Conservation (phyloP, 306 rosid species). For the Canavalia gladiata region DNA sequence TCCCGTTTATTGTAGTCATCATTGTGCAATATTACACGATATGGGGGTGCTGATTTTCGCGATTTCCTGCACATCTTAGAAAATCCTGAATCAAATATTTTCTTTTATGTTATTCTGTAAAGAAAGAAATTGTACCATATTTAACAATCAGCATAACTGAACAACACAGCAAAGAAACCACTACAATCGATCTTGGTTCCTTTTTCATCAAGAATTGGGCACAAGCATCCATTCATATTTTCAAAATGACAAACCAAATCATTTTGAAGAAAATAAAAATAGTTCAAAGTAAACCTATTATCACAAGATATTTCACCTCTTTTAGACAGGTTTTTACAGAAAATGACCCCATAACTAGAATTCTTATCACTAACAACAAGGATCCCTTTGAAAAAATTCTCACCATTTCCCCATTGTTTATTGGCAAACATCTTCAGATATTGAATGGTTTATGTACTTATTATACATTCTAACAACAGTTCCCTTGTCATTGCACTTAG, state of each 20-base stretch:
- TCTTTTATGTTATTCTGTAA: conserved; percentile 4
- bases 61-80: conserved; percentile 72
- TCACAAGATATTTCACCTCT: conserved; percentile 27
- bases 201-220: conserved; percentile 19
- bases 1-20: conserved; percentile 87
- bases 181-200: conserved; percentile 13
- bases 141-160: not conserved
- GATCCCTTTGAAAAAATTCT: not conserved
- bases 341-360: conserved; percentile 23
- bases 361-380: conserved; percentile 7
- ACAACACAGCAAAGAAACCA: conserved; percentile 24
- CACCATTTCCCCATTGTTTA: not conserved
- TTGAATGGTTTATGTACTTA: not conserved
- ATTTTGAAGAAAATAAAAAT: conserved; percentile 4
- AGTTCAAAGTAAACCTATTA: conserved; percentile 8
- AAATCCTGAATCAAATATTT: conserved; percentile 42
- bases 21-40: conserved; percentile 82
- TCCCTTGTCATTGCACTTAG: not conserved
- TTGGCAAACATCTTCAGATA: conserved; percentile 22
- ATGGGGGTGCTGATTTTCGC: conserved; percentile 74
- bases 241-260: conserved; percentile 2
- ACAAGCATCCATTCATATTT: not conserved
- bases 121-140: not conserved
- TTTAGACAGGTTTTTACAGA: conserved; percentile 2
- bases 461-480: not conserved